Percentiles rank a stretch among this genome's conserved stretches.
These are phyloP conservation scores for Salix viminalis DNA, from an alignment of 345 rosid genomes.

Conservation along the genomic window DNA sequence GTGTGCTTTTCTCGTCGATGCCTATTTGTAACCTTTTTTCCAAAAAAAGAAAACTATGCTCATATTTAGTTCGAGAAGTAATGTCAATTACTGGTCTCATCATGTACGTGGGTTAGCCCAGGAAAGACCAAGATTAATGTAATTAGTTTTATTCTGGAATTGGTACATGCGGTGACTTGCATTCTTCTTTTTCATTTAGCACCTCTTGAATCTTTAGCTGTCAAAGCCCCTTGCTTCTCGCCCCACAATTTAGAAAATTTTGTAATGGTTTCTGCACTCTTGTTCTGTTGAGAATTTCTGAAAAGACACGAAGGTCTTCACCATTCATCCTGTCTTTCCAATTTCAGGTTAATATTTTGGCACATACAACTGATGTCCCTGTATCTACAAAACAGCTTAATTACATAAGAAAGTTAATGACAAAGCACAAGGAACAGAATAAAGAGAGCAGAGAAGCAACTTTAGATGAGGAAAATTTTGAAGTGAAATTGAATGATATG, in stretches of 20 bases:
- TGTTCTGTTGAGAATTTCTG: not conserved
- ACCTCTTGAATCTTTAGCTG: not conserved
- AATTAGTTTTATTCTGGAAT: too few species aligned
- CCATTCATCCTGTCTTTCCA: conserved; percentile 24
- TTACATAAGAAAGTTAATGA: conserved; percentile 66
- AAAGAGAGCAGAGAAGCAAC: conserved; percentile 24
- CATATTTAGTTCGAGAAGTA: not conserved
- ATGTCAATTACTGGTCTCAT: not conserved
- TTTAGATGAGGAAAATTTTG: conserved; percentile 24
- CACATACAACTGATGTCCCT: conserved; percentile 64
- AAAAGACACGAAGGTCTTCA: conserved; percentile 1
- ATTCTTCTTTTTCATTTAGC: not conserved
- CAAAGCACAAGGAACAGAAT: conserved; percentile 43
- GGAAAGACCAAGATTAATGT: too few species aligned
- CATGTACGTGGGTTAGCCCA: not conserved
- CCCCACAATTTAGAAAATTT: too few species aligned
- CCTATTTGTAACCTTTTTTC: not conserved
- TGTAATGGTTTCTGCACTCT: not conserved
- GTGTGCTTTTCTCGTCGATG: not conserved
- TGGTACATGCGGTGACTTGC: not conserved
- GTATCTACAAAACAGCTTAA: conserved; percentile 75
- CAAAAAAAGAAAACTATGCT: not conserved
- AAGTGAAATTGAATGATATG: conserved; percentile 23
- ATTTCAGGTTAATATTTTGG: conserved; percentile 82
- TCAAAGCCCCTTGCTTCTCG: not conserved